These are phyloP conservation scores for Otatea glauca DNA, from an alignment of 176 grass and related monocot genomes.

Conservation along the genomic window DNA sequence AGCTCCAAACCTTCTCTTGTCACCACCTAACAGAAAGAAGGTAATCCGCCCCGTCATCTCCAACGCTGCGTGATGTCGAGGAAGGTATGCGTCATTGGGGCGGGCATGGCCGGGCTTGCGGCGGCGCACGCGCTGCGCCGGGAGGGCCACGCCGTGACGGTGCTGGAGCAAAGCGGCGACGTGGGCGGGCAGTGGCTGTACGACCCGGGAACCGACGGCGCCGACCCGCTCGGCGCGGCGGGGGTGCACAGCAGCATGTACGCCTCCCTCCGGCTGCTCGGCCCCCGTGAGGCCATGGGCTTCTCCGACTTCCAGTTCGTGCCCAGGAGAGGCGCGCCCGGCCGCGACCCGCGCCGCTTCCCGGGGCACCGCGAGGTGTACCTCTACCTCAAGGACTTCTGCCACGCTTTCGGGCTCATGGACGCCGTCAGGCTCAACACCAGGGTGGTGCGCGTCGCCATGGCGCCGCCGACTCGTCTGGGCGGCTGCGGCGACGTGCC, in stretches of 20 bases:
- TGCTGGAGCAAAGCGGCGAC: conserved; percentile 41
- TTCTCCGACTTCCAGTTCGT: conserved; percentile 49
- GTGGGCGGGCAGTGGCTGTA: conserved; percentile 51
- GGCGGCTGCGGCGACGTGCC: not conserved
- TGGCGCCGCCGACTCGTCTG: not conserved
- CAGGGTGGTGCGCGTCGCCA: conserved; percentile 28
- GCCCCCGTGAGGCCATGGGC: conserved; percentile 17
- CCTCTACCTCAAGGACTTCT: conserved; percentile 47
- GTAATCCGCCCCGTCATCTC: no score
- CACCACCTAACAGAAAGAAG: no score
- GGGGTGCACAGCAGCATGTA: conserved; percentile 43
- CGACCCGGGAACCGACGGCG: conserved; percentile 12
- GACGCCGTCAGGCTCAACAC: conserved; percentile 24
- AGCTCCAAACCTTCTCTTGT: no score
- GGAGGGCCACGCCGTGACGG: conserved; percentile 39
- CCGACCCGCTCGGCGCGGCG: not conserved
- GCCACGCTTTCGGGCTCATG: conserved; percentile 3
- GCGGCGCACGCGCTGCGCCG: conserved; percentile 30
- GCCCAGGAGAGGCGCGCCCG: not conserved
- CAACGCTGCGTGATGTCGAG: not conserved
- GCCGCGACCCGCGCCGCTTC: conserved; percentile 34
- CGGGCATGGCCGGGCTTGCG: conserved; percentile 37
- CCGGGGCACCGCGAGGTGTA: conserved; percentile 44
- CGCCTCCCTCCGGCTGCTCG: conserved; percentile 30
- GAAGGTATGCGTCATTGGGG: conserved; percentile 43